Percentiles rank a stretch among this genome's conserved stretches.
These are phyloP conservation scores for Sutorius australiensis DNA, from an alignment of 768 basidiomycete species.

Conservation along the genomic window DNA sequence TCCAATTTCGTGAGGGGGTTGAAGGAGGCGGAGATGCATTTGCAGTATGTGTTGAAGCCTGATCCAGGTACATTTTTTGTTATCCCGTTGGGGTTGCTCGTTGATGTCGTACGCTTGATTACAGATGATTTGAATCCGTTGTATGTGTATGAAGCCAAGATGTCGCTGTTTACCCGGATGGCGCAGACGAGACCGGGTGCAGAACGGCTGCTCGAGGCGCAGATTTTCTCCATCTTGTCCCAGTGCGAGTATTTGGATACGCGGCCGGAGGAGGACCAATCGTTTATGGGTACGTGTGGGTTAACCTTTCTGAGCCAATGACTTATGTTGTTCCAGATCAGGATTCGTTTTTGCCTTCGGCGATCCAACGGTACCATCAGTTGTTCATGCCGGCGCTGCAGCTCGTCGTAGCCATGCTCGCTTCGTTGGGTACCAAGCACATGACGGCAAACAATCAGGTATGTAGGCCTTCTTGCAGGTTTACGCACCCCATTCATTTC, in stretches of 20 bases:
- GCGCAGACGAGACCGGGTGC: constrained; percentile 81
- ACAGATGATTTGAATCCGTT: constrained; percentile 85
- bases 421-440: constrained; percentile 71
- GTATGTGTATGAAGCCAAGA: constrained; percentile 94
- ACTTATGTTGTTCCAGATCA: constrained; percentile 47
- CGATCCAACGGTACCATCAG: constrained; percentile 88
- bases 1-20: constrained; percentile 77
- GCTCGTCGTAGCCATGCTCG: constrained; percentile 69
- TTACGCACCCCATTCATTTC: neutral
- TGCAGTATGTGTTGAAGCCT: constrained; percentile 77
- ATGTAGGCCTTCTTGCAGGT: constrained; percentile 1
- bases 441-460: constrained; percentile 69
- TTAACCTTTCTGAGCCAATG: neutral
- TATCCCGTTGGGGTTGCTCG: neutral
- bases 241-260: constrained; percentile 87
- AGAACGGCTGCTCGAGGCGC: constrained; percentile 76
- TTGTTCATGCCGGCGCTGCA: constrained; percentile 84
- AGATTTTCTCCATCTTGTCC: constrained; percentile 67
- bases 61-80: constrained; percentile 69
- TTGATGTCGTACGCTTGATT: neutral
- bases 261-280: constrained; percentile 77
- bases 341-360: constrained; percentile 84
- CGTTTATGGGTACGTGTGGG: constrained; percentile 63
- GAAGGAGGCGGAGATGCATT: constrained; percentile 73
- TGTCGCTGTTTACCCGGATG: constrained; percentile 84